Base-by-base conservation (phyloP, 1,284 basidiomycete genomes). In the Boletellus deceptivus region DNA sequence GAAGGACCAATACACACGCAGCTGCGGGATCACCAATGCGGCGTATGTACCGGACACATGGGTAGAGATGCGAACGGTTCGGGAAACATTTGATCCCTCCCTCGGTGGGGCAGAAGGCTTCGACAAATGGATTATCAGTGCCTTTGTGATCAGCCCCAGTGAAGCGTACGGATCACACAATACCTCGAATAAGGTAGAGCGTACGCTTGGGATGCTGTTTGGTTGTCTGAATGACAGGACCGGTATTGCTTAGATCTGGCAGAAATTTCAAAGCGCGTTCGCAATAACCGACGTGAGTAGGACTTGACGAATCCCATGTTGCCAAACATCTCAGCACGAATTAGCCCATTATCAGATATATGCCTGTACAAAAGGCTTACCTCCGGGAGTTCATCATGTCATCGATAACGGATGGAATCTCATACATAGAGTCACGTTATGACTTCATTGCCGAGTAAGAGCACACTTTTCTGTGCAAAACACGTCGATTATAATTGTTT, bases 371-470 rank as follows among this genome's bases (percentile, higher is more conserved):
- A 31, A 49, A 41, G 25, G 46, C 43, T 11, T 52, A 64, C 34
- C 43, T 55, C 34, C 54, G 46, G 24, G 43, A 50, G 39, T 54
- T 56, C 29, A 78, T 37, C 73, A 83, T 60, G 46, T 57, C 55
- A 25, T 85, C 81, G 3, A 78, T 88, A 14, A 79, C 78, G 25
- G 89, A 91, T 64, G 86, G 86, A 1, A 84, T 91, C 46, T 83
- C 77, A 4, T 91, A 89, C 61, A 69, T 84, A 24, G 89, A 91
- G 68, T 72, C 78, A 2, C 77, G 86, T 27, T 74, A 89, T 44
- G 83, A 84, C 64, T 90, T 91, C 58, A 68, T 74, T 34, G 58
- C 61, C 55, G 81, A 78, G 84, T 86, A 53, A 43, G 72, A 57
- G 29, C 11, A 6, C n/a, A 8, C 35, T 43, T 35, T 27, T 35